These are phyloP conservation scores for Aspergillus indologenus DNA, from an alignment of 495 filamentous ascomycete genomes.

Conservation along the genomic window DNA sequence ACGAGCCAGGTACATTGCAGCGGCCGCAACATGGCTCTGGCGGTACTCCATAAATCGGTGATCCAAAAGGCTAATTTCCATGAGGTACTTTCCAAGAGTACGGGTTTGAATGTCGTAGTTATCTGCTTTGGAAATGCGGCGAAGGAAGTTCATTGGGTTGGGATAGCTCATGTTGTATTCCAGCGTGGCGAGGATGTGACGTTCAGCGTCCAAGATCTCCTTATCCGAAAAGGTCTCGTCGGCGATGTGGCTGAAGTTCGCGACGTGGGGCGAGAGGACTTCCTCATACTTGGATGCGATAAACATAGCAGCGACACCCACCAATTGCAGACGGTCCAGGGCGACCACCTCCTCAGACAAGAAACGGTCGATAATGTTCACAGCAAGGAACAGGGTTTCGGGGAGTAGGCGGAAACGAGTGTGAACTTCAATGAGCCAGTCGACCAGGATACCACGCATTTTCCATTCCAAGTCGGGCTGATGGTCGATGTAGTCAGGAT, in stretches of 20 bases:
- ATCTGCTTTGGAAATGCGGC: constrained; percentile 96
- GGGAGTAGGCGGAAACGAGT: constrained; percentile 93
- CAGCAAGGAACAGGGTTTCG: constrained; percentile 94
- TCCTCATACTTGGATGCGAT: constrained; percentile 99
- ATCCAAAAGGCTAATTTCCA: constrained; percentile 94
- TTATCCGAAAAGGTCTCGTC: constrained; percentile 95
- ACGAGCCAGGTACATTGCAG: constrained; percentile 90
- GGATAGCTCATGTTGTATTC: constrained; percentile 98
- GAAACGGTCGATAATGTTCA: constrained; percentile 98
- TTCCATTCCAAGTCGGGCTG: constrained; percentile 97
- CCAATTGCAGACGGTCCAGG: constrained; percentile 90
- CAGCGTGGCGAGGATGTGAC: constrained; percentile 82
- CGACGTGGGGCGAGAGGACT: constrained; percentile 91
- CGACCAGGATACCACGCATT: constrained; percentile 94
- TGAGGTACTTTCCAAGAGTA: constrained; percentile 95
- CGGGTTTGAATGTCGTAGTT: constrained; percentile 97
- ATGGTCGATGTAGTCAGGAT: constrained; percentile 89
- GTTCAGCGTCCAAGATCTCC: constrained; percentile 95
- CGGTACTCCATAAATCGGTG: constrained; percentile 84
- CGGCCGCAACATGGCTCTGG: constrained; percentile 86
- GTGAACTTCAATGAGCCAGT: constrained; percentile 98
- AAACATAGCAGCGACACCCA: constrained; percentile 97
- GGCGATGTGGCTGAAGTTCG: constrained; percentile 93
- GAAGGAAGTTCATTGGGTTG: constrained; percentile 99
- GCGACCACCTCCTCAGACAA: constrained; percentile 90